A percentile compares a stretch with the other conserved stretches of the same genome.
phyloP scores from a whole-genome alignment of 2,329 filamentous ascomycete genomes.

The Fusarium albidum region DNA sequence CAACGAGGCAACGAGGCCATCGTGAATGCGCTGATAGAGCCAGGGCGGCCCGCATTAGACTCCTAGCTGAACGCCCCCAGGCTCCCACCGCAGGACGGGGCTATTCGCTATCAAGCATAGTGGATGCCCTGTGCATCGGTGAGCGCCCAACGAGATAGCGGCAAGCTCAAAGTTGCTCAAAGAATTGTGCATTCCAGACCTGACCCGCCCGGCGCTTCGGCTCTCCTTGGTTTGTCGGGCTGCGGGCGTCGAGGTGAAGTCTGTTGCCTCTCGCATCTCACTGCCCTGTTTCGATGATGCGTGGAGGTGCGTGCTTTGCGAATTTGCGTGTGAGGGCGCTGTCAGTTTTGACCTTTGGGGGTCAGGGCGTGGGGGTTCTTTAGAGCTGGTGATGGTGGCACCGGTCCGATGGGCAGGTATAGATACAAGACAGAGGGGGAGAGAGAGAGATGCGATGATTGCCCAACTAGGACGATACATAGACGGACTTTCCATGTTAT shows the following conservation, averaged over 20 bases:
- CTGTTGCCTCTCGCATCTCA: background rate
- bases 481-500: constrained; percentile 12
- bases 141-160: constrained; percentile 25
- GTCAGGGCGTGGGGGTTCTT: background rate
- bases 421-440: constrained; percentile 7
- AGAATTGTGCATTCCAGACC: constrained; percentile 10
- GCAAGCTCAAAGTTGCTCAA: constrained; percentile 13
- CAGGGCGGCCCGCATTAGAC: too few relatives aligned
- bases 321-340: constrained; percentile 5
- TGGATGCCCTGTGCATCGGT: constrained; percentile 19
- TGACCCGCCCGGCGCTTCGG: background rate
- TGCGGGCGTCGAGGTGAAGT: constrained; percentile 1
- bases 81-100: background rate
- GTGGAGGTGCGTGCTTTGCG: background rate
- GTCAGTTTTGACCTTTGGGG: constrained; percentile 3
- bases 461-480: background rate
- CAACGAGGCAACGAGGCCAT: constrained; percentile 21
- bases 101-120: constrained; percentile 27
- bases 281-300: constrained; percentile 2
- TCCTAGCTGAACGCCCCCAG: background rate
- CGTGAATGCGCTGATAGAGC: constrained; percentile 10
- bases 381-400: background rate
- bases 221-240: background rate
- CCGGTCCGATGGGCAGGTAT: background rate
- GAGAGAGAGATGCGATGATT: background rate